Evolutionary conservation across 2,329 filamentous ascomycete genomes (phyloP).

Genomic region (Epichloe festucae): DNA sequence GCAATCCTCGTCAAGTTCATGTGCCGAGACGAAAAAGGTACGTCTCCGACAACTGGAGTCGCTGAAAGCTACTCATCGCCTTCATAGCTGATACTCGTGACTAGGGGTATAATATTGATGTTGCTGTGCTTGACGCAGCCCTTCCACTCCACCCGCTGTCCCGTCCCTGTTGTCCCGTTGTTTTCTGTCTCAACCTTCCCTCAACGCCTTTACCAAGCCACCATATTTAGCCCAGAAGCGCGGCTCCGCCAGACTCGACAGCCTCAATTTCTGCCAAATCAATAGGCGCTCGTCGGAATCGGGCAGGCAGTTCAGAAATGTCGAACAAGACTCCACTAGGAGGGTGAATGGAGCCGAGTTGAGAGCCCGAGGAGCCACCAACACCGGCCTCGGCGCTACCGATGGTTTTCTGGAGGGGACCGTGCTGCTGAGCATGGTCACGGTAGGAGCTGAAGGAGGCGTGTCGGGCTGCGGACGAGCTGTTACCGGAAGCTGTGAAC

Average conservation of each 20-base stretch:
- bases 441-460: conserved; percentile 64
- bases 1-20: background rate
- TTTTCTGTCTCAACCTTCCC: background rate
- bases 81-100: background rate
- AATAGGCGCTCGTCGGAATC: conserved; percentile 68
- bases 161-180: background rate
- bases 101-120: background rate
- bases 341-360: conserved; percentile 60
- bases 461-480: conserved; percentile 28
- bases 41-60: background rate
- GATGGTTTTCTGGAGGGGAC: conserved; percentile 53
- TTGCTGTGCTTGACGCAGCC: background rate
- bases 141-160: background rate
- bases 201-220: background rate
- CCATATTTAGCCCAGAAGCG: conserved; percentile 30
- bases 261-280: conserved; percentile 83
- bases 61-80: background rate
- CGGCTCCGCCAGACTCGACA: conserved; percentile 82
- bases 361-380: conserved; percentile 52
- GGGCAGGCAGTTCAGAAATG: conserved; percentile 68
- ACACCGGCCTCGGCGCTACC: conserved; percentile 26
- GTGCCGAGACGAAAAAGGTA: background rate
- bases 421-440: conserved; percentile 65
- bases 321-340: conserved; percentile 73
- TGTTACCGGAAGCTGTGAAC: conserved; percentile 27